Evolutionary conservation across 768 basidiomycete species (phyloP), one percentile per base, ranked within the genome.

Genomic region (Suillus americanus): DNA sequence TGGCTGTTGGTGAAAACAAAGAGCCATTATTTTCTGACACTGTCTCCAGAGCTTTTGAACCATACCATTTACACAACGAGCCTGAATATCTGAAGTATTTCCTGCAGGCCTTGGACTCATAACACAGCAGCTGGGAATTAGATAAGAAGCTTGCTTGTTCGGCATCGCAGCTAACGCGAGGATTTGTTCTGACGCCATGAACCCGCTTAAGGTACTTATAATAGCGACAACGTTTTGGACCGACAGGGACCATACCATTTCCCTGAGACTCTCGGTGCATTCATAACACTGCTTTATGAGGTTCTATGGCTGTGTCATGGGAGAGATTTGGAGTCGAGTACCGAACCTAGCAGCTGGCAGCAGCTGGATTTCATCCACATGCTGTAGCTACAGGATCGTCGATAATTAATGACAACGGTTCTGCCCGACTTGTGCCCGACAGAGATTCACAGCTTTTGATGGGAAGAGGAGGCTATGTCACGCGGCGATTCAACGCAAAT

Each of bases 1-100:
- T 92, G 25, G 92, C 92, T 41, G 86, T 90, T 89, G 70, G 20
- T 66, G 35, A 62, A 46, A 60, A 28, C 48, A 43, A 20, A 40
- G 40, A 41, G n/a, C 8, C 18, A 28, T 38, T 23, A 41, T 25
- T 59, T 20, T 12, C 13, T 30, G 28, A 20, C 28, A 23, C 25
- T 59, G 25, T 30, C 18, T 40, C 53, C 3, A 59, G 10, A 30
- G 20, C 6, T 41, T 41, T 40, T 59, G 28, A 13, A n/a, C 57
- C 20, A 12, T 41, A 59, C 57, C 57, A 59, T 59, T 25, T 18
- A 41, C 38, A 41, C 57, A 18, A 38, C 12, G 57, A 59, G 57
- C 25, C 18, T 12, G 57, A 30, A 18, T 38, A 6, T 41, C 25
- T 41, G 40, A 28, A 18, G 16, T 9, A 30, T 59, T 43, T 59